Base-by-base conservation (phyloP, 495 filamentous ascomycete genomes). In the Penicillium alfredii region DNA sequence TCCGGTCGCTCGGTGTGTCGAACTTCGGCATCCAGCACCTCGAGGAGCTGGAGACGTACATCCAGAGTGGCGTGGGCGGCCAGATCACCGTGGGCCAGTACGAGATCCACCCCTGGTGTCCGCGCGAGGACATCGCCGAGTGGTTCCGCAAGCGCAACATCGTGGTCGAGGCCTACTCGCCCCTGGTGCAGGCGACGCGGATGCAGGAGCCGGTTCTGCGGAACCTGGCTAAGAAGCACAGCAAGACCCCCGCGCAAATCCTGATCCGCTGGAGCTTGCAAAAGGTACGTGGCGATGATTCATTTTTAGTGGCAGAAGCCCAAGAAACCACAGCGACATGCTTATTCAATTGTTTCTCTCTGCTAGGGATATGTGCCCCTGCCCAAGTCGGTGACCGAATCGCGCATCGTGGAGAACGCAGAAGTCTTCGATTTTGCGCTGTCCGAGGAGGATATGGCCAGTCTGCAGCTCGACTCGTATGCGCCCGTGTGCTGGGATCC, bases 91-190 rank as follows among this genome's bases (percentile, higher is more conserved):
- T 94, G 6, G 86, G 84, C 8, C 88, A 94, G 58, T 85, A 86
- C 52, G 89, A 96, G 63, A 65, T 96, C 11, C 90, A 97, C 53
- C 88, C 89, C 0, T 94, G 86, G 86, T 77, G 82, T n/a, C 68
- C 77, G 3, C 69, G 89, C 8, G 66, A 68, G 5, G 84, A 92
- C 47, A 82, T 97, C 18, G 78, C 79, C 8, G 68, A 77, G 31
- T 94, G 89, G 83, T 81, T 82, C 46, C 50, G 70, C 39, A 68
- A 78, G 51, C 68, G 81, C 18, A 77, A 78, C 12, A 71, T 90
- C 4, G 61, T 88, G 17, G 61, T 92, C 13, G 72, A 94, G 64
- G 89, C 88, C 2, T 94, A 93, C 53, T 80, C 73, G 33, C 88
- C 87, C 1, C 61, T 94, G 30, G 81, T 88, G 1, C 72, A 82